Percentiles rank a stretch among this genome's conserved stretches.
Conservation (phyloP, 192 early-diverging fungal species). For the Mortierella antarctica region DNA sequence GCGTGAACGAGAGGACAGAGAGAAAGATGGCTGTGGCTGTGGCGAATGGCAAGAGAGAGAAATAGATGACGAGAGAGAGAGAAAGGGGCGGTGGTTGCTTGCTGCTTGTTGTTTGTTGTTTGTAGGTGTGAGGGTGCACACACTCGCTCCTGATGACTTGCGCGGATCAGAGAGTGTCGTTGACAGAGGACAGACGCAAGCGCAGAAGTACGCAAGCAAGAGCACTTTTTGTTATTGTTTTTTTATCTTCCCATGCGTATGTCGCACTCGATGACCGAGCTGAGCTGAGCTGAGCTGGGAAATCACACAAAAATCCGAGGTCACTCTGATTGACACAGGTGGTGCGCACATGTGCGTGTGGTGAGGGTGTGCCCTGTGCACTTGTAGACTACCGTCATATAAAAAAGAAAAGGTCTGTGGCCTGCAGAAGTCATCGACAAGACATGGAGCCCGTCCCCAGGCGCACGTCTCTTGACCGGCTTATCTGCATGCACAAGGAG, state of each 20-base stretch:
- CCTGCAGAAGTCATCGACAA: constrained; percentile 31
- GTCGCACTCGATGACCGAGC: too few species aligned
- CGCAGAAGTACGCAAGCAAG: neutral
- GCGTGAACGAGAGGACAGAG: neutral
- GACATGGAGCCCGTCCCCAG: constrained; percentile 48
- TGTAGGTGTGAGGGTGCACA: neutral
- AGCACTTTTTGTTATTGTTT: neutral
- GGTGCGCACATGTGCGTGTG: neutral
- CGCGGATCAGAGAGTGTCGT: neutral
- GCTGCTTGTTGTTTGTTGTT: neutral
- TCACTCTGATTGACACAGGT: too few species aligned
- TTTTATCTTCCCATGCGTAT: neutral
- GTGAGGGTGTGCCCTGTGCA: neutral
- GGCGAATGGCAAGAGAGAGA: neutral
- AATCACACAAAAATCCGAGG: too few species aligned
- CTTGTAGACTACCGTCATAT: too few species aligned
- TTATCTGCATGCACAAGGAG: constrained; percentile 24
- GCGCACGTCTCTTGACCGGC: constrained; percentile 40
- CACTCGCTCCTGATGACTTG: neutral
- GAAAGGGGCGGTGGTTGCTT: neutral
- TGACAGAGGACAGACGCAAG: neutral
- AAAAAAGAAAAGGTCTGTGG: constrained; percentile 16
- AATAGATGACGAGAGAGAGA: neutral
- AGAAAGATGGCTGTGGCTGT: neutral
- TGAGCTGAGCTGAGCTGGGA: too few species aligned